Base-by-base conservation (phyloP, 805 yeast genomes). In the Lipomyces oligophaga region DNA sequence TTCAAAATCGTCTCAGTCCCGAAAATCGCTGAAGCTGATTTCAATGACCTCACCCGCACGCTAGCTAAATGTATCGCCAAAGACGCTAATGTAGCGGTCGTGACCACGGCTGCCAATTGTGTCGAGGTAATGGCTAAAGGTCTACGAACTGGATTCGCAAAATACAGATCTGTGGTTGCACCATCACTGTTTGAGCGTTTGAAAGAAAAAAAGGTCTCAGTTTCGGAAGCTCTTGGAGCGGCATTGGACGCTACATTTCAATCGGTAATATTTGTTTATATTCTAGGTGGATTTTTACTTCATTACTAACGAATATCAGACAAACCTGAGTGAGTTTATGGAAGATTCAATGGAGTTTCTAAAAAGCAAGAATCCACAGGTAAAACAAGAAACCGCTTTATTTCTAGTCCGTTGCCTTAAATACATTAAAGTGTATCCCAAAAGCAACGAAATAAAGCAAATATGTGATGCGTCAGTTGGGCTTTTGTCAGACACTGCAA, bases 1-100 rank as follows among this genome's bases (percentile, higher is more conserved):
- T 41, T 45, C 5, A 48, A 46, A 2, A 55, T 51, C 6, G 72
- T 76, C 2, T 62, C 64, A 16, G 67, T 70, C 10, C 79, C 82
- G 35, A 78, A 78, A 1, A 70, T 81, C 36, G 70, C 69, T n/a
- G 66, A 69, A 6, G 72, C 70, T 27, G 94, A 89, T 62, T 87
- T 81, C 64, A 54, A 74, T 5, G 81, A 74, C 1, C 64, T 89
- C n/a, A 66, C 81, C n/a, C 68, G 80, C 45, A 63, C 73, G 1
- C 71, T 87, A 55, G 77, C 81, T n/a, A 81, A 79, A 56, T 77
- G 88, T 51, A 72, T 88, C 61, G 43, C 46, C 5, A 86, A 80
- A 60, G 98, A 93, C 67, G 94, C 89, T 4, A 93, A 93, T 62
- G 75, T 88, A 43, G 88, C 83, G 66, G 95, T 85, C 11, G 96